A percentile compares a stretch with the other conserved stretches of the same genome.
Evolutionary conservation across 2,329 filamentous ascomycete genomes (phyloP).

Genomic region (Cladosporium phlei): DNA sequence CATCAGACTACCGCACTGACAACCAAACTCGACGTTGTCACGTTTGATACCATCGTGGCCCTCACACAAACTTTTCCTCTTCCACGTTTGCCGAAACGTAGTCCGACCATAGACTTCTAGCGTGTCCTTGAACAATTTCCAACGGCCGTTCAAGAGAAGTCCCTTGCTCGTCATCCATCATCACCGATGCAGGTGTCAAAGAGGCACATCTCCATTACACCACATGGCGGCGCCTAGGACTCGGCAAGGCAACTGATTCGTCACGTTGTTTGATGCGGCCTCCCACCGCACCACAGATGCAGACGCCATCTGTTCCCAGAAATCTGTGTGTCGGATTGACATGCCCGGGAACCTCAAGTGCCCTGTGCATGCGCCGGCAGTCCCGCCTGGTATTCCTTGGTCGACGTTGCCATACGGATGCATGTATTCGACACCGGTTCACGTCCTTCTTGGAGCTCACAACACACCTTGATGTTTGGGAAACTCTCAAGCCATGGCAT

Average conservation of each 20-base stretch:
- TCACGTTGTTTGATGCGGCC: neutral
- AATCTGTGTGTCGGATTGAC: neutral
- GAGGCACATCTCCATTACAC: no score
- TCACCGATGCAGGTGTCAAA: no score
- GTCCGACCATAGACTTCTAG: constrained; percentile 9
- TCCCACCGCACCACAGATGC: constrained; percentile 1
- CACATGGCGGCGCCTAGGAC: constrained; percentile 1
- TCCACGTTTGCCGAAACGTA: constrained; percentile 8
- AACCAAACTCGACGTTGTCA: no score
- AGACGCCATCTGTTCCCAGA: constrained; percentile 8
- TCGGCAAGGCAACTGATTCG: constrained; percentile 7
- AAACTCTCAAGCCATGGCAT: constrained; percentile 2
- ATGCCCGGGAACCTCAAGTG: neutral
- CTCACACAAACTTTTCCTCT: no score
- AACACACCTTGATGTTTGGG: no score
- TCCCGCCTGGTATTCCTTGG: no score
- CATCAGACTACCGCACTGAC: no score
- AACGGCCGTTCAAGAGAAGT: constrained; percentile 5
- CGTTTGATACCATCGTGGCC: no score
- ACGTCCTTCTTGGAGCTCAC: no score
- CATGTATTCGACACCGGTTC: no score
- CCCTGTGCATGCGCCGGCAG: no score
- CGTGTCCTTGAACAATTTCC: constrained; percentile 9
- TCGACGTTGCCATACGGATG: neutral
- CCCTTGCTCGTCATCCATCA: constrained; percentile 5